Conservation (phyloP, 441 rosid genomes). For the Breynia disticha region DNA sequence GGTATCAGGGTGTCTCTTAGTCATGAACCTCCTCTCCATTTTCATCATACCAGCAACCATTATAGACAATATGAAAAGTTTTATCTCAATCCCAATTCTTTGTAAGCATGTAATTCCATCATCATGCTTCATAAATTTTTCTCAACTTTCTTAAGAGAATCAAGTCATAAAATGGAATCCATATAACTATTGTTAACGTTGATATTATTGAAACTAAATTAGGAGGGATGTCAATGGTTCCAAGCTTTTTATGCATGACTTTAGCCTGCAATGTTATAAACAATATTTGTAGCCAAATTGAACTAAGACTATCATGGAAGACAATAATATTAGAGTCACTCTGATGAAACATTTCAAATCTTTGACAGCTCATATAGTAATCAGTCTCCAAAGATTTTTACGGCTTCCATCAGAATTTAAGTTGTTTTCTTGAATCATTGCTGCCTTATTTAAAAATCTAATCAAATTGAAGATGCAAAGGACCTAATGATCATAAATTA, state of each 20-base stretch:
- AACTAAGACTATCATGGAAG: slow-evolving; percentile 32
- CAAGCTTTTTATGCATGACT: too few relatives aligned
- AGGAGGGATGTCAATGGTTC: slow-evolving; percentile 55
- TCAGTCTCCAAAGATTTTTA: slow-evolving; percentile 34
- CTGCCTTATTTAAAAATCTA: slow-evolving; percentile 55
- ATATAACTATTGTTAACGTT: slow-evolving; percentile 44
- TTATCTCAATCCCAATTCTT: slow-evolving; percentile 48
- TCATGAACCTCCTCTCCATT: slow-evolving; percentile 32
- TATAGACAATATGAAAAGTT: slow-evolving; percentile 48
- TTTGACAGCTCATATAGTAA: slow-evolving; percentile 55
- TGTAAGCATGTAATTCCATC: slow-evolving; percentile 58
- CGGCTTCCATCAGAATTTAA: slow-evolving; percentile 30
- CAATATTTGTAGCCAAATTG: slow-evolving; percentile 39
- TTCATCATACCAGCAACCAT: slow-evolving; percentile 47
- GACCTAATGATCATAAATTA: too few relatives aligned
- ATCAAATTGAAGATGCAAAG: not conserved
- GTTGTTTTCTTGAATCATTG: slow-evolving; percentile 33
- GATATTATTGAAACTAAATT: slow-evolving; percentile 38
- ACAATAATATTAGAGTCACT: slow-evolving; percentile 44
- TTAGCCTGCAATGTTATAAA: slow-evolving; percentile 48
- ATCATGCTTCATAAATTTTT: slow-evolving; percentile 42
- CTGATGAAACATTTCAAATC: slow-evolving; percentile 54
- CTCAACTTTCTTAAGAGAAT: slow-evolving; percentile 43
- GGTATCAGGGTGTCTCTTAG: slow-evolving; percentile 21
- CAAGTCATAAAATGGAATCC: slow-evolving; percentile 72